Evolutionary conservation across 1,139 yeast genomes (phyloP), one percentile per base, ranked within the genome.

Genomic region (Zhuliangozyma blackwelliae): DNA sequence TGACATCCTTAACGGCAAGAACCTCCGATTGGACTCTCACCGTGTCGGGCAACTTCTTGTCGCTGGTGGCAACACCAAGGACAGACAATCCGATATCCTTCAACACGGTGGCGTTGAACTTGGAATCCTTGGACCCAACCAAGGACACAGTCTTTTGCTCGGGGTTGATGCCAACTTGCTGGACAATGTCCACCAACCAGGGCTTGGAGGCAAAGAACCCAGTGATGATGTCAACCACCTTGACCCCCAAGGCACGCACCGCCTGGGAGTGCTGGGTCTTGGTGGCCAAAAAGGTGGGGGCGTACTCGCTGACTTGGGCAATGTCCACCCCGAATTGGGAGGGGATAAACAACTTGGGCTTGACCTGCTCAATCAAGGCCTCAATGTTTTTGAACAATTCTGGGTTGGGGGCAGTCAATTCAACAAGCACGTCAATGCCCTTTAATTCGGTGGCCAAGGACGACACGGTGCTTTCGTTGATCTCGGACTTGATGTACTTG

Each of bases 291-390:
- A 66, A 61, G 1, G 65, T 67, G 4, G 69, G 68, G 23, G 63
- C 53, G 37, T 47, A 40, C 23, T 44, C 46, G 8, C 46, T 42
- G 12, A 51, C 54, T 12, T 52, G 48, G 10, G 34, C 28, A 23
- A 54, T 52, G 35, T 77, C 77, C 29, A 62, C 51, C 32, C 87
- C 87, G 48, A 75, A 80, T 50, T 79, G 85, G 4, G 85, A 74
- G 28, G 86, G 83, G 40, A 80, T 68, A 55, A 69, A 79, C 27
- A 79, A 49, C 52, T 75, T 72, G 32, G 79, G 78, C 48, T 65
- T 68, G 29, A 70, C 68, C 12, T 51, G 51, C 7, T 52, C 50
- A 3, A 72, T 66, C 5, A 77, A 48, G 36, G 55, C 49, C 44
- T 63, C 69, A 27, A 63, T 37, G 5, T 43, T 43, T 3, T 55